Base-by-base conservation (phyloP, 2,329 filamentous ascomycete genomes). In the Fusarium miscanthi region DNA sequence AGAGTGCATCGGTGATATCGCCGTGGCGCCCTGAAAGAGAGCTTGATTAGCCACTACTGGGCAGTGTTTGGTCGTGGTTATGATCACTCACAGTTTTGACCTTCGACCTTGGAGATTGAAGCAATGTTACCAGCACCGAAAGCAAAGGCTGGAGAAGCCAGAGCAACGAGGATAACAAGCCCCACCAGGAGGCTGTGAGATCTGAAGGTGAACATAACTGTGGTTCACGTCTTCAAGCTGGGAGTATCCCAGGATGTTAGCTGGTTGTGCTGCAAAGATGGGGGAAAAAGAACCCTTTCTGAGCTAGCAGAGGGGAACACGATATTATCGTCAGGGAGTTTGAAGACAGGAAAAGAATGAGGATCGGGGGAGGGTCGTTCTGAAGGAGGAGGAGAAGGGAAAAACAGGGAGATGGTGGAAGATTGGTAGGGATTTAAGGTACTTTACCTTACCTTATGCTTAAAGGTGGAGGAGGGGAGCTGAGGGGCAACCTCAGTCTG, bases 111-210 rank as follows among this genome's bases (percentile, higher is more conserved):
- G 78, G 93, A 92, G 68, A 94, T 88, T 64, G 92, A 90, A 45
- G 93, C 93, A 80, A 97, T 96, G 82, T 97, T 97, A 70, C 94
- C 94, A 77, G 94, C 94, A 74, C 94, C 94, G 79, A 97, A 97
- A 60, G 93, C 94, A 74, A 92, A 86, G 40, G 89, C 88, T 23
- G 92, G 93, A 68, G 86, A 86, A 59, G 91, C 89, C 77, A 94
- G 89, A 74, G 89, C 83, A 75, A 94, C 85, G 74, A 95, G 83
- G 73, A 94, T 79, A 60, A 88, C 81, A 74, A 91, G 78, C 77
- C 86, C 87, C 81, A 90, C 78, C 68, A 90, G 78, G 76, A 88
- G 81, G 78, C 85, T 84, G 75, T 84, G 83, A 59, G 83, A 83
- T 78, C 84, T 87, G 72, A 84, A 78, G 70, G 82, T 81, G 75